These are phyloP conservation scores for Cryphonectria nitschkei DNA, from an alignment of 2,329 filamentous ascomycete species.

Conservation along the genomic window DNA sequence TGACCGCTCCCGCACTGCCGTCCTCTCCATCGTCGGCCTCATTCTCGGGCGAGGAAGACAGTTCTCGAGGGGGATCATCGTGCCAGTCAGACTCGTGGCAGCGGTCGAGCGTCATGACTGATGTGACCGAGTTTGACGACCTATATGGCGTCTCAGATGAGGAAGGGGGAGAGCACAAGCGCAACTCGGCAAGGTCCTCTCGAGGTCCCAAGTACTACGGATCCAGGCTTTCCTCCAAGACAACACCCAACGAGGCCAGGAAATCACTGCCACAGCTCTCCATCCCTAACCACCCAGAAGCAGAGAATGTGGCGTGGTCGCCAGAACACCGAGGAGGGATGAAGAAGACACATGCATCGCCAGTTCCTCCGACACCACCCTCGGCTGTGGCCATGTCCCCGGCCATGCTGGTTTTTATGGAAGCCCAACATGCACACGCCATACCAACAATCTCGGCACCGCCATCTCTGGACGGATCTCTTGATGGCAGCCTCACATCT, in stretches of 20 bases:
- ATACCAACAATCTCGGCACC: conserved; percentile 78
- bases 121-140: conserved; percentile 79
- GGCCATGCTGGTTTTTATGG: conserved; percentile 72
- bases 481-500: conserved; percentile 86
- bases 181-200: conserved; percentile 48
- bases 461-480: conserved; percentile 87
- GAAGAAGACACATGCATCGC: conserved; percentile 58
- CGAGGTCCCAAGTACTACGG: conserved; percentile 38
- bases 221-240: conserved; percentile 29
- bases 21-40: conserved; percentile 62
- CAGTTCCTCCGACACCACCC: conserved; percentile 66
- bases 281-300: conserved; percentile 46
- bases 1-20: conserved; percentile 64
- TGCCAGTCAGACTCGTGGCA: conserved; percentile 65
- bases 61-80: conserved; percentile 51
- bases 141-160: conserved; percentile 86
- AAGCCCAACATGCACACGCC: conserved; percentile 61
- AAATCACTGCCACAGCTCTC: conserved; percentile 52
- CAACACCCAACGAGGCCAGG: conserved; percentile 41
- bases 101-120: conserved; percentile 64
- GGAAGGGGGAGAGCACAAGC: conserved; percentile 54
- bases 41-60: conserved; percentile 43
- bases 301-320: conserved; percentile 17
- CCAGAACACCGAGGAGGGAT: conserved; percentile 38
- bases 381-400: conserved; percentile 76